Base-by-base conservation (phyloP, 106 monocot genomes). In the Triglochin maritima region DNA sequence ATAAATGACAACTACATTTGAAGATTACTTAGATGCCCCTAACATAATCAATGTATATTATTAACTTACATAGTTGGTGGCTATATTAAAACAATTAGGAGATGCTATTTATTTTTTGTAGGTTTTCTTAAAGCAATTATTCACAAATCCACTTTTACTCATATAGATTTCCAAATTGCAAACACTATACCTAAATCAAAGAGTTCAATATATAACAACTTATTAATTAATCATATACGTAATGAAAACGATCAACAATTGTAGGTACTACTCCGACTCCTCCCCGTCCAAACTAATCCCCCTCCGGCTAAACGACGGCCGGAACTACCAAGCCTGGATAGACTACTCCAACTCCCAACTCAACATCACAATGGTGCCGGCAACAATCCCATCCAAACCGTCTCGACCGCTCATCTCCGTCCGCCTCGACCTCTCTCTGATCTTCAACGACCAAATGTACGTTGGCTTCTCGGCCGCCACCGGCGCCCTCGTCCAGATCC, bases 371-470 rank as follows among this genome's bases (percentile, higher is more conserved):
- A 64, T 76, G 57, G 60, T 68, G 4, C 62, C 51, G 7, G 54
- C 43, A 4, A 54, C n/a, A 4, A 3, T 41, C 51, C 7, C 7
- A 6, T 13, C 16, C 16, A 68, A 69, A 51, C 76, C 76, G 16
- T 12, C 2, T 5, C 46, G 56, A 4, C 69, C 76, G 0, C 62
- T 76, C 2, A 12, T 76, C 52, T 62, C 69, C 14, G 0, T 61
- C 8, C 54, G 62, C 47, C 62, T 47, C 9, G 63, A 76, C 17
- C 54, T 76, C 2, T 52, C 68, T 2, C 2, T 3, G 5, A 56
- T 69, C 8, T 69, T 76, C 63, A 15, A 46, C 15, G 63, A 76
- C 60, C 62, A 69, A 17, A 76, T 76, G 76, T 76, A 62, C 41
- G 53, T 69, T 0, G 76, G 76, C 0, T 76, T 76, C 63, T 68